A percentile compares a stretch with the other conserved stretches of the same genome.
Conservation (phyloP, 179 eudicot species). For the Pouteria campechiana region DNA sequence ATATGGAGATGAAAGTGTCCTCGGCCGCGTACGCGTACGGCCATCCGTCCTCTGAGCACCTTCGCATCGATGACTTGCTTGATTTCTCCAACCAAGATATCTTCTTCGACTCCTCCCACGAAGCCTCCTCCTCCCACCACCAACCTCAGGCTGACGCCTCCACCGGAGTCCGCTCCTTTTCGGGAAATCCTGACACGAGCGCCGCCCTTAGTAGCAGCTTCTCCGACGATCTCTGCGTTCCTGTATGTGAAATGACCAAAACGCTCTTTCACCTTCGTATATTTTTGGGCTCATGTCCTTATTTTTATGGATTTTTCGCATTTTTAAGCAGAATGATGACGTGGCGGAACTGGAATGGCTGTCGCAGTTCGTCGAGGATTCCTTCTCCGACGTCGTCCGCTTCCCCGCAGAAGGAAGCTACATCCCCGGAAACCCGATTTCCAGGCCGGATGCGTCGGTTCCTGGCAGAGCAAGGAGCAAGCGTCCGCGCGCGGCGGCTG, state of each 20-base stretch:
- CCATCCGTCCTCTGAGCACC: too few species aligned
- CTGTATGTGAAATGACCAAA: not conserved
- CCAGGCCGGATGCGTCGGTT: not conserved
- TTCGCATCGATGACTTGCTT: slow-evolving; percentile 18
- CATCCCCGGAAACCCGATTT: not conserved
- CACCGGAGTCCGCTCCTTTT: slow-evolving; percentile 4
- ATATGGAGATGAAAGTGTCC: too few species aligned
- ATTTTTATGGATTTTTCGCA: not conserved
- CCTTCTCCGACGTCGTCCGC: slow-evolving; percentile 12
- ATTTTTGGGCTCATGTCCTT: not conserved
- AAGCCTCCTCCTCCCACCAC: not conserved
- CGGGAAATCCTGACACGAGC: not conserved
- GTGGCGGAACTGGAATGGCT: slow-evolving; percentile 36
- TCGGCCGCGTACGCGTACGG: too few species aligned
- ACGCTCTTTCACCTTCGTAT: not conserved
- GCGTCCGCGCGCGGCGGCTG: slow-evolving; percentile 3
- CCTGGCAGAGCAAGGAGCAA: slow-evolving; percentile 15
- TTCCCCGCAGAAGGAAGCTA: slow-evolving; percentile 14
- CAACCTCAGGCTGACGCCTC: too few species aligned
- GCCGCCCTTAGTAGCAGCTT: not conserved
- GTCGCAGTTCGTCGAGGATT: slow-evolving; percentile 28
- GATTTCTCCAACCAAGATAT: slow-evolving; percentile 12
- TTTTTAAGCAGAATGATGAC: slow-evolving; percentile 15
- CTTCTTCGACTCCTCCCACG: not conserved
- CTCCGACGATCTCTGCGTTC: not conserved